phyloP scores from a whole-genome alignment of 1,284 basidiomycete genomes.

The Takashimella tepidaria region DNA sequence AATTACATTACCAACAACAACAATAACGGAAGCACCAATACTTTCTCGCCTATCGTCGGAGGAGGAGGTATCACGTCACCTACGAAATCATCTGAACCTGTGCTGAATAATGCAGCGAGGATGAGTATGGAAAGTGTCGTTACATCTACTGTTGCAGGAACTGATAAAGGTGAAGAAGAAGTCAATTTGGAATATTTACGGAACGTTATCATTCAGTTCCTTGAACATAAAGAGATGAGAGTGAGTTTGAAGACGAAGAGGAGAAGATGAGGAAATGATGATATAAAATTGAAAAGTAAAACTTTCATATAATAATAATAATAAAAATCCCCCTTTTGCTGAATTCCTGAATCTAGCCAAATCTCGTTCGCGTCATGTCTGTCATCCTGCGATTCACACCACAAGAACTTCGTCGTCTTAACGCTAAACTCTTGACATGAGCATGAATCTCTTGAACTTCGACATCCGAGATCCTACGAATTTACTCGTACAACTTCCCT shows the following conservation, averaged over 20 bases:
- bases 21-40: conserved; percentile 9
- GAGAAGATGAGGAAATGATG: too few relatives aligned
- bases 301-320: too few relatives aligned
- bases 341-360: conserved; percentile 55
- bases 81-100: conserved; percentile 32
- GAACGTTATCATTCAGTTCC: conserved; percentile 88
- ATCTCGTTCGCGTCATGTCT: conserved; percentile 80
- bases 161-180: conserved; percentile 59
- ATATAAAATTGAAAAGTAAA: too few relatives aligned
- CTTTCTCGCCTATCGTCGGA: conserved; percentile 2
- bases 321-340: too few relatives aligned
- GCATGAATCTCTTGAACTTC: too few relatives aligned
- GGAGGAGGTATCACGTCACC: conserved; percentile 13
- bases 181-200: conserved; percentile 92
- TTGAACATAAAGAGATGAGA: conserved; percentile 83
- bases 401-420: conserved; percentile 78
- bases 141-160: not conserved
- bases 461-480: too few relatives aligned
- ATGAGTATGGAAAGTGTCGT: conserved; percentile 18
- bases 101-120: conserved; percentile 53
- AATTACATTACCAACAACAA: too few relatives aligned
- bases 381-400: conserved; percentile 90
- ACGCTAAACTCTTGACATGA: conserved; percentile 56
- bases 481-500: too few relatives aligned
- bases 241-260: too few relatives aligned